Conservation (phyloP, 345 rosid genomes). For the Fremontodendron californicum region DNA sequence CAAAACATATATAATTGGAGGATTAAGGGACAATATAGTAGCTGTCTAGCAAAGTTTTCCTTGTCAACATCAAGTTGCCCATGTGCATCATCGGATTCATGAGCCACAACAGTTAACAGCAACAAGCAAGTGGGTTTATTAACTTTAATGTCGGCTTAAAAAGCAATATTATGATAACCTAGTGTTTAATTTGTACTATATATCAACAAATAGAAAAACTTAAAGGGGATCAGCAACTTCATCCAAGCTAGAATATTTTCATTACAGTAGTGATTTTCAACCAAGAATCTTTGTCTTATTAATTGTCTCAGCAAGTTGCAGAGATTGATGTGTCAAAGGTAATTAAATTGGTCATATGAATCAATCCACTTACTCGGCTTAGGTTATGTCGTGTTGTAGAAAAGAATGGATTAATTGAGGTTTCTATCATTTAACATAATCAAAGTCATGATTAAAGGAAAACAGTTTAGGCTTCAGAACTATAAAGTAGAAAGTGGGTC, state of each 20-base stretch:
- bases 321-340: too few species aligned
- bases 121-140: slow-evolving; percentile 29
- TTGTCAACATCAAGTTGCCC: slow-evolving; percentile 19
- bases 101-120: slow-evolving; percentile 19
- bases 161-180: neutral
- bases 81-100: slow-evolving; percentile 20
- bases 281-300: neutral
- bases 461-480: neutral
- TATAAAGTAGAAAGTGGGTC: neutral
- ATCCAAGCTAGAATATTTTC: neutral
- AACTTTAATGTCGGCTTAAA: slow-evolving; percentile 26
- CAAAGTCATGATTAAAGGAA: neutral
- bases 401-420: neutral
- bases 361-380: neutral
- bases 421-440: neutral
- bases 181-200: neutral
- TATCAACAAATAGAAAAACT: neutral
- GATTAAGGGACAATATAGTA: neutral
- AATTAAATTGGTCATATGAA: neutral
- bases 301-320: neutral
- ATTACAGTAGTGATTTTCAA: neutral
- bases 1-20: neutral
- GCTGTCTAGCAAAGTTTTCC: neutral
- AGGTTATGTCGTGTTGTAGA: neutral
- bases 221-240: neutral